Base-by-base conservation (phyloP, 2,329 filamentous ascomycete species). In the Setomelanomma holmii region DNA sequence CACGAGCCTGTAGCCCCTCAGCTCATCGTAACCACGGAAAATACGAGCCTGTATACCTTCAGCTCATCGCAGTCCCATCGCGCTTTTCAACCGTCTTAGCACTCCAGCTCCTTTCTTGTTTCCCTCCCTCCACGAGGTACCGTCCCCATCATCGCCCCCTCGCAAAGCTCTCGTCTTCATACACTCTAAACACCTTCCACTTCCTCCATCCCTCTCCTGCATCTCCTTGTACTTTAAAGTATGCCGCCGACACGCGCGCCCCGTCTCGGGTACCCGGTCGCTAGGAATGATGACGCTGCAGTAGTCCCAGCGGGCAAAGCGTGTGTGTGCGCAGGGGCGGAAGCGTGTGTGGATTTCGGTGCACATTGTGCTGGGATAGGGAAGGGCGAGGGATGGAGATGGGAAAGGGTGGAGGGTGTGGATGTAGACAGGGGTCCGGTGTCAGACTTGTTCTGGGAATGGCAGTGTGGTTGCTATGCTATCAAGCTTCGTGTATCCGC, bases 301-400 rank as follows among this genome's bases (percentile, higher is more conserved):
- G 43, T 64, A 61, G 19, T 55, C 36, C 61, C 59, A 61, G 22
- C 38, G 19, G 4, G 39, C 40, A 23, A 55, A 42, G 19, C 33
- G 44, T 1, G 53, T 52, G 51, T 61, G 61, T 2, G 10, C 12
- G 51, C 61, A 64, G 46, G 21, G 53, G 12, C 50, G 53, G 49
- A 55, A 55, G 19, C 38, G 41, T 24, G 21, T 39, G 39, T 56
- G 40, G 7, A 19, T 27, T 43, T 58, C 49, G 17, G 22, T 58
- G 44, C 61, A 61, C 56, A 61, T 64, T 43, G 14, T 46, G 24
- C 5, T 12, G 30, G n/a, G 33, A 16, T 44, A n/a, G 34, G 23
- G 19, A 34, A 12, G 17, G 10, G 36, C 27, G n/a, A 24, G 5
- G n/a, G 22, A 7, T 46, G 43, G 40, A 33, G 1, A 16, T 33